Percentiles rank a stretch among this genome's conserved stretches.
These are phyloP conservation scores for Cryptosporidium viatorum DNA, from an alignment of 169 alveolate species.

Conservation along the genomic window DNA sequence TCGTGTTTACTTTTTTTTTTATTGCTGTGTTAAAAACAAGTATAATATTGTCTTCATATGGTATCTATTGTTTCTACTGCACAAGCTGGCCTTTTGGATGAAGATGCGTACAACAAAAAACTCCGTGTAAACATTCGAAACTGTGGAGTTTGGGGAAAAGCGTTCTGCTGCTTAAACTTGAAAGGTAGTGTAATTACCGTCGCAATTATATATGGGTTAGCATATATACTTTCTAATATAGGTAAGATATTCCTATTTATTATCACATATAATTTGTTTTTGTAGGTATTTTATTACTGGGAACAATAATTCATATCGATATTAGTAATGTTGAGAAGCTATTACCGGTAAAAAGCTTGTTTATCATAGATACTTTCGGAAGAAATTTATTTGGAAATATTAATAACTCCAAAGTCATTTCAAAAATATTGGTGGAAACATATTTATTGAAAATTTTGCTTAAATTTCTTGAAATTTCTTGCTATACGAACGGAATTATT, in stretches of 20 bases:
- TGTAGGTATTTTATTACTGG: slow-evolving; percentile 1
- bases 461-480: slow-evolving; percentile 24
- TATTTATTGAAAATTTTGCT: not conserved
- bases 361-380: not conserved
- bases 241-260: slow-evolving; percentile 16
- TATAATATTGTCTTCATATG: slow-evolving; percentile 9
- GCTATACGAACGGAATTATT: slow-evolving; percentile 9
- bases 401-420: not conserved
- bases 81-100: slow-evolving; percentile 38
- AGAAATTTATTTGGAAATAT: not conserved
- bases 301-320: not conserved
- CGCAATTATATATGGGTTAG: slow-evolving; percentile 29
- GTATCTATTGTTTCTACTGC: slow-evolving; percentile 74
- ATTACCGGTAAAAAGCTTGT: not conserved
- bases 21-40: not conserved
- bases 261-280: not conserved
- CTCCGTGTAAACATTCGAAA: not conserved
- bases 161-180: slow-evolving; percentile 58
- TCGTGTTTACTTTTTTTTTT: not conserved
- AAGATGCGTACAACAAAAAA: slow-evolving; percentile 23
- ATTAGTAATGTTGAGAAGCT: not conserved
- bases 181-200: slow-evolving; percentile 28
- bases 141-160: slow-evolving; percentile 73
- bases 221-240: not conserved
- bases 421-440: not conserved